Evolutionary conservation across 257 asterid genomes (phyloP).

Genomic region (Solanum pimpinellifolium): DNA sequence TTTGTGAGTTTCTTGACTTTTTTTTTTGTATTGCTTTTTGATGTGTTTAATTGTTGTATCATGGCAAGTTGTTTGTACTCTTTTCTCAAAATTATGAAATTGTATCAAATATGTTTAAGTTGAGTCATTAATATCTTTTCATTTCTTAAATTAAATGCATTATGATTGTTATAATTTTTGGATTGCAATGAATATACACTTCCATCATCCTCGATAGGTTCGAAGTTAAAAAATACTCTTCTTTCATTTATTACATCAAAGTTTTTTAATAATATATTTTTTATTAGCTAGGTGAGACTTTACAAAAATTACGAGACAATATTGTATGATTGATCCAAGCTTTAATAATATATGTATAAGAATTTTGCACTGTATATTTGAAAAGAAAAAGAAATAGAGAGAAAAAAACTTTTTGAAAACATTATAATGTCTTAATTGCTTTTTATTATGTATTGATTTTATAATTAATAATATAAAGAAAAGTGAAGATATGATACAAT

Average conservation of each 20-base stretch:
- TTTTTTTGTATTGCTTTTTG: background rate
- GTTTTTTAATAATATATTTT: too few relatives aligned
- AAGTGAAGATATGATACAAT: background rate
- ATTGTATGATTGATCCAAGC: too few relatives aligned
- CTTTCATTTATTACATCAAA: too few relatives aligned
- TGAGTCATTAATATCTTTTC: background rate
- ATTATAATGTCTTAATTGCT: background rate
- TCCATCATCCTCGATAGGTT: rapidly evolving
- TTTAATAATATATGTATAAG: too few relatives aligned
- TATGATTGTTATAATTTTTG: background rate
- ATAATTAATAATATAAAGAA: too few relatives aligned
- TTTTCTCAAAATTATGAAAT: background rate
- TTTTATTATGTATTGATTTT: background rate
- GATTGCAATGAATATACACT: background rate
- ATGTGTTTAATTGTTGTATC: background rate
- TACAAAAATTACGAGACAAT: rapidly evolving
- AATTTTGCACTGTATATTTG: background rate
- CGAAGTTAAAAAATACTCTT: too few relatives aligned
- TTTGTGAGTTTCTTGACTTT: background rate
- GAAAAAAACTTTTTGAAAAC: background rate
- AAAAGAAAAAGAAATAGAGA: background rate
- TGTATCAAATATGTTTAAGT: background rate
- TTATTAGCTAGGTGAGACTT: background rate
- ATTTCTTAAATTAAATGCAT: background rate
- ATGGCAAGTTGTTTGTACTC: background rate